Percentiles rank a stretch among this genome's conserved stretches.
Evolutionary conservation across 345 rosid species (phyloP).

Genomic region (Eucalyptus victrix): DNA sequence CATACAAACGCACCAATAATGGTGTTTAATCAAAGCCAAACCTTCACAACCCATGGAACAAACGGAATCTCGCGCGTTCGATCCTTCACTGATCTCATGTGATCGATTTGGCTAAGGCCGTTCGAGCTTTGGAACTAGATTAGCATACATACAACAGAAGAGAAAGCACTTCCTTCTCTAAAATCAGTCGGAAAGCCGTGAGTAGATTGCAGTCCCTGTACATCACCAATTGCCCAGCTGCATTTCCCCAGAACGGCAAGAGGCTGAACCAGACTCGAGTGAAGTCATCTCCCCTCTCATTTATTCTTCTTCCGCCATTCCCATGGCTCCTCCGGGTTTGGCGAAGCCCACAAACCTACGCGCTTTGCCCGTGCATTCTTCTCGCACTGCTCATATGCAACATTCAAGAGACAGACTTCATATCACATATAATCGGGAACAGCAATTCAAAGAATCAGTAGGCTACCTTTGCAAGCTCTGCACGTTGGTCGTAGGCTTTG

Average conservation of each 20-base stretch:
- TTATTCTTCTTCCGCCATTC: conserved; percentile 66
- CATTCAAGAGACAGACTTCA: background rate
- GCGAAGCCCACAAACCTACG: conserved; percentile 65
- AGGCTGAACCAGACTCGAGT: background rate
- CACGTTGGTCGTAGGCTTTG: conserved; percentile 41
- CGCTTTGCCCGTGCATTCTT: conserved; percentile 55
- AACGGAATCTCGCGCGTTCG: too few species aligned
- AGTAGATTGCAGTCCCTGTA: background rate
- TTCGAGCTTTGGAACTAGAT: background rate
- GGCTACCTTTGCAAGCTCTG: conserved; percentile 40
- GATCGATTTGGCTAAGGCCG: too few species aligned
- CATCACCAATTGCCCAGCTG: background rate
- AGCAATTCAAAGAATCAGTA: background rate
- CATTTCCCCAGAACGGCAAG: background rate
- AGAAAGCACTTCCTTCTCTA: background rate
- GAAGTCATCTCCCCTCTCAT: conserved; percentile 1
- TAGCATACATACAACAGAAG: background rate
- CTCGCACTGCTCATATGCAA: conserved; percentile 47
- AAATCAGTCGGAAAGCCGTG: background rate
- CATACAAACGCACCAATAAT: background rate
- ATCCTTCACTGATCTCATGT: too few species aligned
- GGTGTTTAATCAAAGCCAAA: background rate
- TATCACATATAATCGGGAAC: background rate
- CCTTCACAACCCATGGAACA: background rate
- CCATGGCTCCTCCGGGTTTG: conserved; percentile 83